These are phyloP conservation scores for Fraxinus ornus DNA, from an alignment of 305 asterid species.

Conservation along the genomic window DNA sequence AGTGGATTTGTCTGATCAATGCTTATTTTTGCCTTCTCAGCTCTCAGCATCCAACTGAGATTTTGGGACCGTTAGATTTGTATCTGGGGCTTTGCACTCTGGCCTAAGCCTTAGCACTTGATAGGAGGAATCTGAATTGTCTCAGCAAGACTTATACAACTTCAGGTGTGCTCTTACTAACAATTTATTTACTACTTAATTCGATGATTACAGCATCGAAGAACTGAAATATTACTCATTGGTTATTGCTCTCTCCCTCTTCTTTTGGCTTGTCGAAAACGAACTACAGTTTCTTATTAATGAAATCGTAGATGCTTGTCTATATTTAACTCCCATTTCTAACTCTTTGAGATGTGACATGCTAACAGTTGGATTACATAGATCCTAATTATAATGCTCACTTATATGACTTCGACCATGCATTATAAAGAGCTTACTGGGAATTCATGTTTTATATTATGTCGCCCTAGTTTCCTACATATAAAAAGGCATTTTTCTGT, in stretches of 20 bases:
- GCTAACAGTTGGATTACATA: background rate
- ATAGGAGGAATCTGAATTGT: conserved; percentile 10
- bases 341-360: background rate
- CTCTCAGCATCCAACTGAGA: conserved; percentile 20
- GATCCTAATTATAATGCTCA: background rate
- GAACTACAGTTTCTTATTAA: conserved; percentile 1
- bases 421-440: background rate
- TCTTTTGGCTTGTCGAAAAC: background rate
- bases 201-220: background rate
- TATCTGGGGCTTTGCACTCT: conserved; percentile 7
- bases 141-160: background rate
- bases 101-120: background rate
- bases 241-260: background rate
- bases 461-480: background rate
- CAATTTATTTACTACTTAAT: background rate
- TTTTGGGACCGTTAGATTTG: conserved; percentile 20
- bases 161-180: conserved; percentile 4
- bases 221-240: conserved; percentile 5
- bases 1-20: background rate
- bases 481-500: background rate
- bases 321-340: background rate
- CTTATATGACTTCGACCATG: background rate
- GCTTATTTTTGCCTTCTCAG: conserved; percentile 12
- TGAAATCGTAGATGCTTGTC: conserved; percentile 1
- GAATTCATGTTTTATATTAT: background rate